Evolutionary conservation across 1,284 basidiomycete species (phyloP).

Genomic region (Peniophora sp.): DNA sequence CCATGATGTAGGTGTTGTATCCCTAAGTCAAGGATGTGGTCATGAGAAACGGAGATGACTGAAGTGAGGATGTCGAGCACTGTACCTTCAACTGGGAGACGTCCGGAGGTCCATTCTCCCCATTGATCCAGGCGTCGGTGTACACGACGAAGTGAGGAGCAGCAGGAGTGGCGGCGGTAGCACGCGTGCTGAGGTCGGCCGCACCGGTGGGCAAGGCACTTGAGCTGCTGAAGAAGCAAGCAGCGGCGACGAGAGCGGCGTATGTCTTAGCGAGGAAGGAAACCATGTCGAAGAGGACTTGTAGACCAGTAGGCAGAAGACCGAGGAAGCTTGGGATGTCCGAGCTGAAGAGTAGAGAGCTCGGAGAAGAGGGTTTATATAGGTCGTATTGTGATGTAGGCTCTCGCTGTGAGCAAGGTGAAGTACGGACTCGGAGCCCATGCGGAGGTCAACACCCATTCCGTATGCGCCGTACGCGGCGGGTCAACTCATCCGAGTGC

Average conservation of each 20-base stretch:
- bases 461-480: no score
- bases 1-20: constrained; percentile 21
- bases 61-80: constrained; percentile 4
- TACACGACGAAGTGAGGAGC: constrained; percentile 23
- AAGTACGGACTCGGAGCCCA: background rate
- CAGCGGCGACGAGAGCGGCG: background rate
- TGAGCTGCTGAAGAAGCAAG: background rate
- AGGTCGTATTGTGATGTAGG: background rate
- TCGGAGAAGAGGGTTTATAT: background rate
- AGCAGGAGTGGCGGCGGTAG: background rate
- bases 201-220: background rate
- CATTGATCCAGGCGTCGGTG: constrained; percentile 33
- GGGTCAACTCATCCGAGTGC: no score
- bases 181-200: background rate
- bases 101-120: constrained; percentile 33
- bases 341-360: background rate
- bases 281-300: constrained; percentile 15
- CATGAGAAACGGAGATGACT: background rate
- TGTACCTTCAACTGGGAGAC: constrained; percentile 26
- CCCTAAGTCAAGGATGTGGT: background rate
- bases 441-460: background rate
- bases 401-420: background rate
- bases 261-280: background rate
- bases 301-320: constrained; percentile 17
- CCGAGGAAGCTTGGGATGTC: background rate